A percentile compares a stretch with the other conserved stretches of the same genome.
Conservation (phyloP, 768 basidiomycete species). For the Infundibulicybe gibba region DNA sequence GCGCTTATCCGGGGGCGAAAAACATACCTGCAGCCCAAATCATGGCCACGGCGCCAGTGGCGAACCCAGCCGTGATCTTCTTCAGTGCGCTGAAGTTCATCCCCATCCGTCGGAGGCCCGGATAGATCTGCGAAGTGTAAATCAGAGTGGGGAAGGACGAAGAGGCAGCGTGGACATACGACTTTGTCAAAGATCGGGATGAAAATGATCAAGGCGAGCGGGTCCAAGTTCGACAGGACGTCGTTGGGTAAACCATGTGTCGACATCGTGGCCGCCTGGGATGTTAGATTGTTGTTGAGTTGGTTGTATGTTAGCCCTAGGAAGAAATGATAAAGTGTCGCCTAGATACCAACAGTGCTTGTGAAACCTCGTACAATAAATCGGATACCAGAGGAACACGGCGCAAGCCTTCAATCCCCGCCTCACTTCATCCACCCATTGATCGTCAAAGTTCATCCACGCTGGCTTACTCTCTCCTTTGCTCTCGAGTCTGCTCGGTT, state of each 20-base stretch:
- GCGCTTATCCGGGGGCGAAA: not conserved
- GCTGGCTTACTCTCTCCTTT: constrained; percentile 31
- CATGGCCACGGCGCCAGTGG: constrained; percentile 54
- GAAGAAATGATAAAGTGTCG: not conserved
- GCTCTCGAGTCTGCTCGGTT: constrained; percentile 49
- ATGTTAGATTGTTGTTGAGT: constrained; percentile 72
- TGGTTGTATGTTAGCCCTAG: constrained; percentile 78
- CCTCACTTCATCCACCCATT: constrained; percentile 74
- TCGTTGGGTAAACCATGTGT: constrained; percentile 75
- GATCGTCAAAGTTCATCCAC: constrained; percentile 80
- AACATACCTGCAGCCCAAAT: constrained; percentile 57
- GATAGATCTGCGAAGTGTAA: constrained; percentile 44
- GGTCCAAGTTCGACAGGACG: constrained; percentile 74
- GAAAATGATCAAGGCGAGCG: constrained; percentile 70
- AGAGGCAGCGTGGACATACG: constrained; percentile 20
- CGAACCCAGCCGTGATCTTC: constrained; percentile 57
- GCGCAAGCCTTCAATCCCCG: constrained; percentile 72
- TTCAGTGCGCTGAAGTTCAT: constrained; percentile 58
- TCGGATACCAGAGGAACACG: constrained; percentile 59
- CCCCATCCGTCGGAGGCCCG: constrained; percentile 45
- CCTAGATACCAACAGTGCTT: constrained; percentile 17
- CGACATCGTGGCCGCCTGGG: constrained; percentile 76
- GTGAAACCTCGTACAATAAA: constrained; percentile 50
- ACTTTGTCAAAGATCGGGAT: constrained; percentile 66
- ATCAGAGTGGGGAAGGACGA: not conserved